Evolutionary conservation across 2,329 filamentous ascomycete genomes (phyloP).

Genomic region (Incumbomyces delicatus): DNA sequence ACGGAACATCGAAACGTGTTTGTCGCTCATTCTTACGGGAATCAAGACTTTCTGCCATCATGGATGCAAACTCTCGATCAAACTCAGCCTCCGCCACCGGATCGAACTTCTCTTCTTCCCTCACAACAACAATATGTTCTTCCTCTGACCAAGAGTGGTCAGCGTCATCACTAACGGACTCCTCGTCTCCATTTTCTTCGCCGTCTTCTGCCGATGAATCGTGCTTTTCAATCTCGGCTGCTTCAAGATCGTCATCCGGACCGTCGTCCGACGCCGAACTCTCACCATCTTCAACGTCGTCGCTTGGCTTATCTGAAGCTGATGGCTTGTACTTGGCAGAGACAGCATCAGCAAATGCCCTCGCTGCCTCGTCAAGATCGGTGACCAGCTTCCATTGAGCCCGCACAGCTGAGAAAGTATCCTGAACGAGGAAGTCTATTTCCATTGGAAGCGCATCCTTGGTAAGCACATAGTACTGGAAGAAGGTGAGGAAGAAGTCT

Average conservation of each 20-base stretch:
- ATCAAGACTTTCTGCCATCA: slow-evolving; percentile 96
- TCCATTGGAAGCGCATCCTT: slow-evolving; percentile 92
- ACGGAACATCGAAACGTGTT: slow-evolving; percentile 85
- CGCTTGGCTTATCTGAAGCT: slow-evolving; percentile 57
- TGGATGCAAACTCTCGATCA: slow-evolving; percentile 92
- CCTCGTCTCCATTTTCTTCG: slow-evolving; percentile 29
- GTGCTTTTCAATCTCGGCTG: slow-evolving; percentile 43
- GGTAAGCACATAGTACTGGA: slow-evolving; percentile 85
- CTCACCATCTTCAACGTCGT: slow-evolving; percentile 64
- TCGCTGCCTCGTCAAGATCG: slow-evolving; percentile 71
- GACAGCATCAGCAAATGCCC: slow-evolving; percentile 77
- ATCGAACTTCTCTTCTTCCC: slow-evolving; percentile 80
- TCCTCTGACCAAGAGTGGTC: slow-evolving; percentile 51
- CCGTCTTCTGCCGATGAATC: slow-evolving; percentile 41
- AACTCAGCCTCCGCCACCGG: slow-evolving; percentile 95
- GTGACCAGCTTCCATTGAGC: slow-evolving; percentile 87
- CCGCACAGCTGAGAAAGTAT: slow-evolving; percentile 73
- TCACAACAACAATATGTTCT: slow-evolving; percentile 83
- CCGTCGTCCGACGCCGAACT: slow-evolving; percentile 68
- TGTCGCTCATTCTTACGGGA: slow-evolving; percentile 94
- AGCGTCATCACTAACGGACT: slow-evolving; percentile 35
- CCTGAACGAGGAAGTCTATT: slow-evolving; percentile 90
- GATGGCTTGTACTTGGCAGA: slow-evolving; percentile 78
- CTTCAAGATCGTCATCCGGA: slow-evolving; percentile 51
- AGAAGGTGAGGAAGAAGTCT: slow-evolving; percentile 93